phyloP scores from a whole-genome alignment of 257 asterid species.

The Solanum tacnaense region DNA sequence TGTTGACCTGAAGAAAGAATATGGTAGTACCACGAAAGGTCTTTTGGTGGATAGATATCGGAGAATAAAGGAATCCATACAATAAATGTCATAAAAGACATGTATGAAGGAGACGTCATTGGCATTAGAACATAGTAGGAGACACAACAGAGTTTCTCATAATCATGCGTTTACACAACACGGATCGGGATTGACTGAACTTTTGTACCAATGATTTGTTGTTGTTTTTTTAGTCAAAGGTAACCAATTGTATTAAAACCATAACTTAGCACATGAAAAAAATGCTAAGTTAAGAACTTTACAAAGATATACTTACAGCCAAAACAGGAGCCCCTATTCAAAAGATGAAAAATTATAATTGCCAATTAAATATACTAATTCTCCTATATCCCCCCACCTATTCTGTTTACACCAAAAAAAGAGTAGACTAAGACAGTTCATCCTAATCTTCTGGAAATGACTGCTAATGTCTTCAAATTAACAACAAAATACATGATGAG shows the following conservation, averaged over 20 bases:
- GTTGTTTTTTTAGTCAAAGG: not conserved
- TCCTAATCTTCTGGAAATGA: not conserved
- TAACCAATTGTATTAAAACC: not conserved
- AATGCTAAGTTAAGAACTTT: not conserved
- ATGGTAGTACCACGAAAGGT: not conserved
- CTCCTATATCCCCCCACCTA: not conserved
- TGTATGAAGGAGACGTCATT: not conserved
- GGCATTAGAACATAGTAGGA: not conserved
- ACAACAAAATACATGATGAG: not conserved
- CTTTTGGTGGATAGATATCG: not conserved
- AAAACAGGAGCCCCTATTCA: not conserved
- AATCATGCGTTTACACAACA: not conserved
- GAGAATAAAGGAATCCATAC: not conserved
- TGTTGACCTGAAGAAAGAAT: not conserved
- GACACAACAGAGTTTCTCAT: not conserved
- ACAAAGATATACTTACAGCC: not conserved
- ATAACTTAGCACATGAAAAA: not conserved
- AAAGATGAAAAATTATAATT: not conserved
- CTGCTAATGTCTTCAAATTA: not conserved
- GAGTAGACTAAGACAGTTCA: not conserved
- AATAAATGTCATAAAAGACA: not conserved
- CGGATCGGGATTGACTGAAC: not conserved
- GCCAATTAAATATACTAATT: not conserved
- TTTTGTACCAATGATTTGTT: not conserved
- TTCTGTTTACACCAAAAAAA: not conserved